A percentile compares a stretch with the other conserved stretches of the same genome.
Conservation (phyloP, 495 filamentous ascomycete species). For the Penicillium manginii region DNA sequence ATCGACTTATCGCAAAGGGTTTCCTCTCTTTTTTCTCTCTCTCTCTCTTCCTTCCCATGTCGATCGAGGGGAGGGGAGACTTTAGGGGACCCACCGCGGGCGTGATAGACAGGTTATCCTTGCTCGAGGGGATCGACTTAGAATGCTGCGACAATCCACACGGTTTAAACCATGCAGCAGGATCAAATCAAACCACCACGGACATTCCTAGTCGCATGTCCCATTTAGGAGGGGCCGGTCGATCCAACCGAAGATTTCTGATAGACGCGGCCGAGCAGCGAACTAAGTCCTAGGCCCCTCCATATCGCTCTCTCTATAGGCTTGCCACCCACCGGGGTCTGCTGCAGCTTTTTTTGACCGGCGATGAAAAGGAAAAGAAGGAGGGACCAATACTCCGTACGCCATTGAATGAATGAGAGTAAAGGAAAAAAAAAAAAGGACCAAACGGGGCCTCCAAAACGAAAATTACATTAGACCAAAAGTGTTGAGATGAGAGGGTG, state of each 20-base stretch:
- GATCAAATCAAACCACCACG: constrained; percentile 12
- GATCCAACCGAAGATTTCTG: constrained; percentile 23
- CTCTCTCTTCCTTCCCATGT: neutral
- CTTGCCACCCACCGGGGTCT: constrained; percentile 12
- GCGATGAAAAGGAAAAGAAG: neutral
- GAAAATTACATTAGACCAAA: neutral
- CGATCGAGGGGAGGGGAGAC: constrained; percentile 5
- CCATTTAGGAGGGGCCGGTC: constrained; percentile 6
- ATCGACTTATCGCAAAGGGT: neutral
- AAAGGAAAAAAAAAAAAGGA: neutral
- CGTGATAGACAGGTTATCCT: constrained; percentile 10
- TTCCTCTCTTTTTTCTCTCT: neutral
- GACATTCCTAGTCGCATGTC: constrained; percentile 2
- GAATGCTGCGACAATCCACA: constrained; percentile 20
- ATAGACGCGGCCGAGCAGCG: constrained; percentile 17
- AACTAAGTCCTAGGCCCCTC: constrained; percentile 11
- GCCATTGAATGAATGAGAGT: neutral
- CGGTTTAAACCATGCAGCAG: constrained; percentile 16
- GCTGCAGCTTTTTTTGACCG: constrained; percentile 1
- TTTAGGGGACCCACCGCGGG: constrained; percentile 14
- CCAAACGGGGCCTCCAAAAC: neutral
- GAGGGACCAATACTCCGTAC: neutral
- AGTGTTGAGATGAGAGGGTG: neutral
- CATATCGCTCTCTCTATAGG: constrained; percentile 13
- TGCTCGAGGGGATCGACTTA: constrained; percentile 26